Evolutionary conservation across 179 eudicot species (phyloP), one percentile per base, ranked within the genome.

Genomic region (Patellifolia procumbens): DNA sequence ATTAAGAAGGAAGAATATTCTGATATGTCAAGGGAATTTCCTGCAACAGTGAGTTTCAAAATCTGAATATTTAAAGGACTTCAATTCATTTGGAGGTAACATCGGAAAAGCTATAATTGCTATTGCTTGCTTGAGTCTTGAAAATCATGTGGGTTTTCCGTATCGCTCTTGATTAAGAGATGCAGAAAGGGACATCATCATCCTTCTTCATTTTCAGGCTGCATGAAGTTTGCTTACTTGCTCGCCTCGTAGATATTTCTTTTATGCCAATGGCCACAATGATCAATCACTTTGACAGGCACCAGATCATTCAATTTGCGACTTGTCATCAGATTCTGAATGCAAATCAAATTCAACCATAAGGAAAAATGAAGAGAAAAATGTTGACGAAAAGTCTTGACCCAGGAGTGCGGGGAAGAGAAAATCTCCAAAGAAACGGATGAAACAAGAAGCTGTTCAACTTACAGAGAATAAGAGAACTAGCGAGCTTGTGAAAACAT

Each of bases 31-130:
- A 52, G 13, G 32, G 75, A 83, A 70, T 69, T 82, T 32, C 62
- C 69, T 69, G 93, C 85, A 87, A 89, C 65, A 69, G 95, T 88
- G 88, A 89, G 96, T 39, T 46, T 74, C 74, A 48, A 49, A 12
- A 61, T 48, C 49, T 15, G 32, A 53, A 69, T 62, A 42, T 39
- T 37, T 26, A 65, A 65, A 17, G 19, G 11, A 43, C 10, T 62
- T n/a, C 17, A 19, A 22, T 17, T 42, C 31, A 67, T n/a, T 53
- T 29, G 37, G n/a, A 45, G 31, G 45, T 46, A 48, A 51, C 65
- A 43, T 61, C 17, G 32, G 34, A n/a, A 29, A 52, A 34, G 26
- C 48, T 28, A 68, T 26, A 16, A 22, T 12, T 60, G 28, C 22
- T 62, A 37, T 70, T 61, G 43, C 53, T n/a, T 37, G 35, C 43